Conservation (phyloP, 2,329 filamentous ascomycete genomes). For the Beauveria medogensis region DNA sequence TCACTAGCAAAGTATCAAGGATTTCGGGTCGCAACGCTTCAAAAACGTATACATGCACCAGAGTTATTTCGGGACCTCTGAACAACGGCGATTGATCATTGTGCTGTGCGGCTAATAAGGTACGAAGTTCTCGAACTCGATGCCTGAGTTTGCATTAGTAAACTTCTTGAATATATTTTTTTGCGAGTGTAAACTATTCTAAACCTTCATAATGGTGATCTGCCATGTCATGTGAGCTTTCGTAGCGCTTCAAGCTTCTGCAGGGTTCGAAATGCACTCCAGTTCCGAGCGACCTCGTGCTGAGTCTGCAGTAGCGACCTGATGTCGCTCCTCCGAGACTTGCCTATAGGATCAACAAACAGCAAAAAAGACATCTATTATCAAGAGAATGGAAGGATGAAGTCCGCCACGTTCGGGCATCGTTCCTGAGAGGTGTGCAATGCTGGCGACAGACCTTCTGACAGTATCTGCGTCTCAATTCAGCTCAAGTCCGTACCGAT, state of each 20-base stretch:
- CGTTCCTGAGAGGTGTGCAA: not conserved
- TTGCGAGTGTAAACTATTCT: too few species aligned
- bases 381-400: not conserved
- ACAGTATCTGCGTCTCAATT: not conserved
- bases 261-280: not conserved
- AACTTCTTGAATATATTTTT: too few species aligned
- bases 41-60: too few species aligned
- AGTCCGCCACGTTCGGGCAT: not conserved
- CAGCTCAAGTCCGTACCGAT: not conserved
- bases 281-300: not conserved
- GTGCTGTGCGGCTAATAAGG: too few species aligned
- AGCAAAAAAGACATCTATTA: not conserved
- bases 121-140: too few species aligned
- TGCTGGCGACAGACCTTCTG: not conserved
- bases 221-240: not conserved
- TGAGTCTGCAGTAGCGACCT: not conserved
- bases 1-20: too few species aligned
- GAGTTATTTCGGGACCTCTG: too few species aligned
- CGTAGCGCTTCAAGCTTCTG: not conserved
- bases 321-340: not conserved
- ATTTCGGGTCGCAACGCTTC: fast-evolving
- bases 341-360: not conserved
- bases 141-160: too few species aligned
- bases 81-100: too few species aligned
- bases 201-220: too few species aligned